phyloP scores from a whole-genome alignment of 805 yeast genomes.

The Saturnispora besseyi region DNA sequence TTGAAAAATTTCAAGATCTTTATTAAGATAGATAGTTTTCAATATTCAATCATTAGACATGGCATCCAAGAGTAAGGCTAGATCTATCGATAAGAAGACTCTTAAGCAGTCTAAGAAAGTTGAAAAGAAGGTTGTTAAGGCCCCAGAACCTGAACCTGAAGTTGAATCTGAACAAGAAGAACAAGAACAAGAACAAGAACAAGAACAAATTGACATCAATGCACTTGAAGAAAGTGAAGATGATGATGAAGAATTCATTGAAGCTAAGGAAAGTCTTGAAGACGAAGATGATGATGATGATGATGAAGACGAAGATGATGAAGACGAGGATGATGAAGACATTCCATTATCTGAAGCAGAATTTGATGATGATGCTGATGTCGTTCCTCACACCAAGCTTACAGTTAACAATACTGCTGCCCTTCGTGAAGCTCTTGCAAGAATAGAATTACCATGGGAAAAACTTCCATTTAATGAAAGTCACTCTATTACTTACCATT shows the following conservation, averaged over 20 bases:
- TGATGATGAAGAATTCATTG: constrained; percentile 22
- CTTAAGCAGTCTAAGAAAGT: constrained; percentile 2
- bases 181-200: constrained; percentile 28
- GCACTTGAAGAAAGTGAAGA: constrained; percentile 15
- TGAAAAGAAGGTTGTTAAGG: constrained; percentile 22
- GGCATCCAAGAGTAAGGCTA: constrained; percentile 5
- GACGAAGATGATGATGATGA: constrained; percentile 22
- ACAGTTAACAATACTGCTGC: constrained; percentile 88
- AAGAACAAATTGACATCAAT: constrained; percentile 15
- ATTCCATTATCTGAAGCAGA: constrained; percentile 87
- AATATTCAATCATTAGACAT: constrained; percentile 1
- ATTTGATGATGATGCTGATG: constrained; percentile 87
- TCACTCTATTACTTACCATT: constrained; percentile 57
- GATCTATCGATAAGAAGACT: constrained; percentile 32
- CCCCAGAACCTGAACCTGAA: constrained; percentile 27
- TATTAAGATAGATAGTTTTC: background rate
- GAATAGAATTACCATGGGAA: constrained; percentile 56
- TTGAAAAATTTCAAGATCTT: constrained; percentile 7
- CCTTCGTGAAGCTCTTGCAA: constrained; percentile 54
- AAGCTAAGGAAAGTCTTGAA: constrained; percentile 9
- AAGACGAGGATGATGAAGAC: constrained; percentile 69
- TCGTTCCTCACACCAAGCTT: constrained; percentile 83
- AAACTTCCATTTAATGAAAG: constrained; percentile 76
- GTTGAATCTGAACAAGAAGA: constrained; percentile 11
- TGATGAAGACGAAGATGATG: constrained; percentile 37